Percentiles rank a stretch among this genome's conserved stretches.
phyloP scores from a whole-genome alignment of 176 grass and related monocot genomes.

The Oryza rufipogon region DNA sequence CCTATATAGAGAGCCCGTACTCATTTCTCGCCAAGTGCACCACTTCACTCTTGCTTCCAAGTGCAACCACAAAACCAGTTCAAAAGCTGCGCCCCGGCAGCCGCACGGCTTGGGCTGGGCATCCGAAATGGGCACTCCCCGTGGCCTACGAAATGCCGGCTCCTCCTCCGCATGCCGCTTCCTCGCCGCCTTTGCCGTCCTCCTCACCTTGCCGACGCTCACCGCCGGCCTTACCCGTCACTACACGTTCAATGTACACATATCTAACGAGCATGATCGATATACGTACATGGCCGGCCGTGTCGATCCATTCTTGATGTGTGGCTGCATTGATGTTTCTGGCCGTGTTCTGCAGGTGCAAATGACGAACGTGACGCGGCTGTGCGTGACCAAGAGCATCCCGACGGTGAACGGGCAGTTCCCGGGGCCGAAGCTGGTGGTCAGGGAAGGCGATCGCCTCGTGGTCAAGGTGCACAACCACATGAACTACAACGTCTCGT shows the following conservation, averaged over 20 bases:
- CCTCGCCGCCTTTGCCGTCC: constrained; percentile 27
- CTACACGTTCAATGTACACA: constrained; percentile 76
- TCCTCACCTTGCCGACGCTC: constrained; percentile 51
- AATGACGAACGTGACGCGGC: constrained; percentile 62
- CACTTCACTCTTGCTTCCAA: constrained; percentile 46
- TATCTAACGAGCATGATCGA: neutral
- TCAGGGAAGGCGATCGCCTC: constrained; percentile 65
- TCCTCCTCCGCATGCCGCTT: constrained; percentile 24
- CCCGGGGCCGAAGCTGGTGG: constrained; percentile 65
- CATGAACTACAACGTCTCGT: constrained; percentile 62
- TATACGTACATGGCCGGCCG: neutral
- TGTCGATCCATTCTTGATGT: neutral
- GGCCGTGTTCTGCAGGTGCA: constrained; percentile 40
- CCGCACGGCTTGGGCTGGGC: neutral
- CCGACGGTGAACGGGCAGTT: constrained; percentile 85
- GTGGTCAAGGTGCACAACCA: constrained; percentile 77
- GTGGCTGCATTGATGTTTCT: neutral
- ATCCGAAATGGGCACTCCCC: constrained; percentile 28
- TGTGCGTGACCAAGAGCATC: constrained; percentile 78
- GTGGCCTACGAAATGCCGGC: constrained; percentile 5
- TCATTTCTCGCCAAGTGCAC: constrained; percentile 38
- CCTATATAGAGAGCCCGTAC: constrained; percentile 55
- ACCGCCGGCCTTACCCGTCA: constrained; percentile 44
- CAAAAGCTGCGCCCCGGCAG: neutral
- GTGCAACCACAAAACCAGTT: constrained; percentile 21